These are phyloP conservation scores for Heliocybe sulcata DNA, from an alignment of 1,284 basidiomycete species.

Conservation along the genomic window DNA sequence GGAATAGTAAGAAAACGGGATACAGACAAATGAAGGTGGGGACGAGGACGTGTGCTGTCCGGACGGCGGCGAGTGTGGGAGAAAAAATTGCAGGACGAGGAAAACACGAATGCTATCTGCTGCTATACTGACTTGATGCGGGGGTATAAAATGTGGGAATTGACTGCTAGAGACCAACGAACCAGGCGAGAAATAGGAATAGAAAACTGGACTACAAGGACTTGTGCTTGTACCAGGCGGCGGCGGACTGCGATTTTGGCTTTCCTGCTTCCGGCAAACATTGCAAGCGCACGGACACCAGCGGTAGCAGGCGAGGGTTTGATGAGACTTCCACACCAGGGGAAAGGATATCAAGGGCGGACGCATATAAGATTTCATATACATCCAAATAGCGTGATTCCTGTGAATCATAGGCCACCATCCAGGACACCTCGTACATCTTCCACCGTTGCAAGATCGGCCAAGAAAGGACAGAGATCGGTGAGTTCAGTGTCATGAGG, in stretches of 20 bases:
- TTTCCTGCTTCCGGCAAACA: neutral
- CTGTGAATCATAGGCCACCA: slow-evolving; percentile 51
- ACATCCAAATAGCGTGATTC: neutral
- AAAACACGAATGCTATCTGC: neutral
- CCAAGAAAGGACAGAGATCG: slow-evolving; percentile 89
- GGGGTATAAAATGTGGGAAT: slow-evolving; percentile 2
- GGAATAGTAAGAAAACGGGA: neutral
- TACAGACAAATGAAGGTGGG: slow-evolving; percentile 2
- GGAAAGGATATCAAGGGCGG: neutral
- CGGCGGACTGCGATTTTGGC: neutral
- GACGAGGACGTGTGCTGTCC: slow-evolving; percentile 2
- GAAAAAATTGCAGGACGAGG: slow-evolving; percentile 1
- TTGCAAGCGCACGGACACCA: neutral
- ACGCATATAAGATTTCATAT: neutral
- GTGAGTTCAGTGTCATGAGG: slow-evolving; percentile 96
- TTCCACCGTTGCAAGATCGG: slow-evolving; percentile 79
- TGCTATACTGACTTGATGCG: slow-evolving; percentile 3
- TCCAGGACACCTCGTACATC: slow-evolving; percentile 93
- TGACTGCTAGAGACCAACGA: slow-evolving; percentile 2
- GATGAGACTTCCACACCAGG: neutral
- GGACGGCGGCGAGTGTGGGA: neutral
- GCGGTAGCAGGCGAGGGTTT: neutral
- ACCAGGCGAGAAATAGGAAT: neutral
- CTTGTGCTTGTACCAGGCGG: neutral
- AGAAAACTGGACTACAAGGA: neutral